Conservation (phyloP, 2,329 filamentous ascomycete species). For the Aspergillus ochraceus region DNA sequence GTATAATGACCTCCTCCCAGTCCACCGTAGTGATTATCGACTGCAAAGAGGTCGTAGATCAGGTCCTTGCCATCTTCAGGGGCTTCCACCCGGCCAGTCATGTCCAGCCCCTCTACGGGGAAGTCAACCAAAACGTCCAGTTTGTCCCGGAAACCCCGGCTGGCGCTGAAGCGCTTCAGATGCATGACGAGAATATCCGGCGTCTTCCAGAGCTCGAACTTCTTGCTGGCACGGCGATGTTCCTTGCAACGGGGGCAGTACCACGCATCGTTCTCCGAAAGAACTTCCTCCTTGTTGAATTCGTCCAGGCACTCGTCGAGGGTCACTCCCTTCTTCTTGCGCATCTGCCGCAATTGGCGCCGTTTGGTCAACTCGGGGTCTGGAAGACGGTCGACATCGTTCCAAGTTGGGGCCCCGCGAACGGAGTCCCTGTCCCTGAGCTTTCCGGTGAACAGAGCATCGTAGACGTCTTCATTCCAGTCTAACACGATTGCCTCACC, state of each 20-base stretch:
- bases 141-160: conserved; percentile 81
- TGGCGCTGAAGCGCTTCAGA: conserved; percentile 90
- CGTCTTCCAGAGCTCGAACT: conserved; percentile 94
- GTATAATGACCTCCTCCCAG: conserved; percentile 96
- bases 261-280: conserved; percentile 96
- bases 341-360: conserved; percentile 62
- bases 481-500: conserved; percentile 86
- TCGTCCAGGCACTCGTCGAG: conserved; percentile 91
- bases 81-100: conserved; percentile 75
- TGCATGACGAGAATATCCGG: conserved; percentile 95
- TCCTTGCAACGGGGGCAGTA: conserved; percentile 97
- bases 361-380: conserved; percentile 66
- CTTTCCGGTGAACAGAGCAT: conserved; percentile 63
- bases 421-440: conserved; percentile 48
- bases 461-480: conserved; percentile 71
- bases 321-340: conserved; percentile 73
- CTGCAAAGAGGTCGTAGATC: conserved; percentile 89
- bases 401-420: conserved; percentile 62
- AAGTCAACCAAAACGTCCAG: conserved; percentile 90
- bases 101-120: conserved; percentile 81
- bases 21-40: conserved; percentile 93
- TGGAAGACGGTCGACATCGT: conserved; percentile 51
- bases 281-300: conserved; percentile 88
- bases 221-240: conserved; percentile 88
- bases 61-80: conserved; percentile 78